Base-by-base conservation (phyloP, 768 basidiomycete species). In the Dioszegia aurantiaca region DNA sequence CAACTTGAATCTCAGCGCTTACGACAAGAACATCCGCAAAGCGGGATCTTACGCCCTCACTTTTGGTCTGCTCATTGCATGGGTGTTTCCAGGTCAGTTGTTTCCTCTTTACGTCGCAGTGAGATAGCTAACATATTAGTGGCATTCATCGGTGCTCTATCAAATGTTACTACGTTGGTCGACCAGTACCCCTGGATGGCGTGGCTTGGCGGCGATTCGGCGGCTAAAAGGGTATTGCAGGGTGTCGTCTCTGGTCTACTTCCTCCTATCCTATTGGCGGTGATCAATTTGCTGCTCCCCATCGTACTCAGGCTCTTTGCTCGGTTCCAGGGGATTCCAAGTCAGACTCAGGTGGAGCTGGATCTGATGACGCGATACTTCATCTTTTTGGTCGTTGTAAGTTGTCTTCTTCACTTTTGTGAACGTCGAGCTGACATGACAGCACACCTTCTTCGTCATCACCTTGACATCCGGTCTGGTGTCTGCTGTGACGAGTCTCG, bases 391-490 rank as follows among this genome's bases (percentile, higher is more conserved):
- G 88, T 93, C 47, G 78, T 95, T 53, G 90, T 93, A 77, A 63
- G 89, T 84, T n/a, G 17, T n/a, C 4, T 17, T 58, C 30, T 16
- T 5, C 24, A 2, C 23, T 26, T 43, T 17, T 0, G 17, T 4
- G 30, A 14, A 40, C 27, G n/a, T 46, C 36, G 33, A 33, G 17
- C 36, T 61, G 53, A 63, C 30, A 45, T n/a, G 36, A 21, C 77
- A 95, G 88, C 88, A 98, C 78, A 90, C 89, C 2, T 99, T 98
- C 84, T 79, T 98, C 42, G 84, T 95, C 67, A 85, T 95, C 31
- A 89, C 92, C 0, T 75, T 98, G 30, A 81, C 85, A 31, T 87
- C 89, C 1, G 94, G 94, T 54, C 82, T 99, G 62, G 80, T 91
- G 56, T 80, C 86, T 3, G 82, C 92, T 0, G 78, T 95, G 2